A percentile compares a stretch with the other conserved stretches of the same genome.
Evolutionary conservation across 2,329 filamentous ascomycete genomes (phyloP).

Genomic region (Phaeophleospora eucalypticola): DNA sequence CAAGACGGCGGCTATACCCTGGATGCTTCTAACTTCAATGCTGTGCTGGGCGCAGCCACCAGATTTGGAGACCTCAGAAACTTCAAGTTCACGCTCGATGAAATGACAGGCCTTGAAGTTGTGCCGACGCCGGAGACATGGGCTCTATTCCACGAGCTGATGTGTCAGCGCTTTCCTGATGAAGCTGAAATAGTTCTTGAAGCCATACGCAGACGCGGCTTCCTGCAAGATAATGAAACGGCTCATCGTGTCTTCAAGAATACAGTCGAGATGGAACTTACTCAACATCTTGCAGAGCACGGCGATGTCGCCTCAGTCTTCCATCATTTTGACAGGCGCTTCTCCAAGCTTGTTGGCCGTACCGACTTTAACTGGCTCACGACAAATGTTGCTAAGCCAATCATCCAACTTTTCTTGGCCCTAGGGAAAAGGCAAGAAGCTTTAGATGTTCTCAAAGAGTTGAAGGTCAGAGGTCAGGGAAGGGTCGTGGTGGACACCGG

Average conservation of each 20-base stretch:
- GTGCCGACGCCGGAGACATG: conserved; percentile 25
- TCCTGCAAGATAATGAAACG: conserved; percentile 16
- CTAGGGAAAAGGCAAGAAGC: conserved; percentile 21
- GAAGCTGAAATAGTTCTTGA: conserved; percentile 12
- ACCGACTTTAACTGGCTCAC: conserved; percentile 24
- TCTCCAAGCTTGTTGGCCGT: conserved; percentile 4
- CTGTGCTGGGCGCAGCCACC: conserved; percentile 22
- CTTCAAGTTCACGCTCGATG: conserved; percentile 29
- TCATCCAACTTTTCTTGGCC: conserved; percentile 22
- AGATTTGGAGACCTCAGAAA: conserved; percentile 24
- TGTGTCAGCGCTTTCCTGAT: conserved; percentile 13
- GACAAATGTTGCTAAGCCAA: conserved; percentile 17
- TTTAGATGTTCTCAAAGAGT: conserved; percentile 15
- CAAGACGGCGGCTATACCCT: conserved; percentile 15
- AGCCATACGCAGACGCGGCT: conserved; percentile 23
- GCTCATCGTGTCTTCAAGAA: conserved; percentile 10
- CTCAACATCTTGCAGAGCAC: conserved; percentile 13
- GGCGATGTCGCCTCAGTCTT: conserved; percentile 18
- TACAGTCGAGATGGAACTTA: conserved; percentile 13
- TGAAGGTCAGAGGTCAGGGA: conserved; percentile 7
- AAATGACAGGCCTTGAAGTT: conserved; percentile 9
- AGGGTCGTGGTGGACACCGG: conserved; percentile 9
- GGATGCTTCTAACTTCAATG: conserved; percentile 19
- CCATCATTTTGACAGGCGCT: conserved; percentile 15
- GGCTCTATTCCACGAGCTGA: conserved; percentile 22